Percentiles rank a stretch among this genome's conserved stretches.
Evolutionary conservation across 345 rosid genomes (phyloP).

Genomic region (Salix exigua): DNA sequence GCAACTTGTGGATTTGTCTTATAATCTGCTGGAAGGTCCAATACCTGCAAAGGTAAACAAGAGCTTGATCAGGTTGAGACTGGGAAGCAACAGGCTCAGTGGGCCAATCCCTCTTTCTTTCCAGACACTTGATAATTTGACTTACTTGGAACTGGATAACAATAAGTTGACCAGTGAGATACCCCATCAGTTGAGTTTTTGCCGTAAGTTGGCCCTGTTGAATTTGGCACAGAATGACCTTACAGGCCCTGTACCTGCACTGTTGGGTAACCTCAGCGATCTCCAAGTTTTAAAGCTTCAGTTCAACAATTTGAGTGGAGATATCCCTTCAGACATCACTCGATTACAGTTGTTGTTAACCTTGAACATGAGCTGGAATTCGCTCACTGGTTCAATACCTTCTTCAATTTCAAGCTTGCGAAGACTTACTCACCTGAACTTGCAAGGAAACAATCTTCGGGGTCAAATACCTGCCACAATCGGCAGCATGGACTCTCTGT

Average conservation of each 20-base stretch:
- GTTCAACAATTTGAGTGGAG: slow-evolving; percentile 47
- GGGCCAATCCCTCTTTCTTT: slow-evolving; percentile 39
- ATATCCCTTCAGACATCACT: slow-evolving; percentile 39
- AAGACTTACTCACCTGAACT: slow-evolving; percentile 34
- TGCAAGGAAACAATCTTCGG: slow-evolving; percentile 51
- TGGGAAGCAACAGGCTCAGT: slow-evolving; percentile 51
- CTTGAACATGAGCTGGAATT: slow-evolving; percentile 56
- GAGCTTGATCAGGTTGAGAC: slow-evolving; percentile 57
- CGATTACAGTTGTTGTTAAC: slow-evolving; percentile 24
- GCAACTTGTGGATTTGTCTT: slow-evolving; percentile 51
- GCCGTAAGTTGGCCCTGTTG: slow-evolving; percentile 43
- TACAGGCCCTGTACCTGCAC: slow-evolving; percentile 38
- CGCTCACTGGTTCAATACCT: slow-evolving; percentile 57
- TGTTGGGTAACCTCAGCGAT: slow-evolving; percentile 34
- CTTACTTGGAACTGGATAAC: slow-evolving; percentile 66
- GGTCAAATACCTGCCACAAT: slow-evolving; percentile 56
- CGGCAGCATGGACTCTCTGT: slow-evolving; percentile 24
- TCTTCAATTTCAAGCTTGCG: slow-evolving; percentile 41
- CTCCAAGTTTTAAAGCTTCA: slow-evolving; percentile 64
- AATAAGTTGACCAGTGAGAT: slow-evolving; percentile 47
- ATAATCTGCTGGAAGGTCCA: slow-evolving; percentile 39
- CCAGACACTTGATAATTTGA: slow-evolving; percentile 28
- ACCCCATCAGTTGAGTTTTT: slow-evolving; percentile 43
- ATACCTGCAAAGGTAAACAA: slow-evolving; percentile 43
- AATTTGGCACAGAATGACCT: slow-evolving; percentile 57